phyloP scores from a whole-genome alignment of 176 grass and related monocot species.

The Carex scoparia region DNA sequence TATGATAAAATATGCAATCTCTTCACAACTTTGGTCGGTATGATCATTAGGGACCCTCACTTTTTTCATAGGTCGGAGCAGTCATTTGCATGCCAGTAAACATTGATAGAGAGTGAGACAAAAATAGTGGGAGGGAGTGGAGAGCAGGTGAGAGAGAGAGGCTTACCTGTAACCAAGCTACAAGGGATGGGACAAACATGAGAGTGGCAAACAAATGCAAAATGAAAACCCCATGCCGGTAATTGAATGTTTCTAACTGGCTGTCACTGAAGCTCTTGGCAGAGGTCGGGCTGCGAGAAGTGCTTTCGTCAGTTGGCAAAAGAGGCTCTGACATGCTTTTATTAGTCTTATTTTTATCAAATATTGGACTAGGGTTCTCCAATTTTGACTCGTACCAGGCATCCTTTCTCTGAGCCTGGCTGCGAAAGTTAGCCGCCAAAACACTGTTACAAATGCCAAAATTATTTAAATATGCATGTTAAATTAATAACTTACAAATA shows the following conservation, averaged over 20 bases:
- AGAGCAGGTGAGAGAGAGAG: neutral
- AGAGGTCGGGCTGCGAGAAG: conserved; percentile 44
- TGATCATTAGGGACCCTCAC: neutral
- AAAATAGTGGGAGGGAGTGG: too few relatives aligned
- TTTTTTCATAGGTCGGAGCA: neutral
- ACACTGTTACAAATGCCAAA: conserved; percentile 52
- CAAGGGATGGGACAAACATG: conserved; percentile 84
- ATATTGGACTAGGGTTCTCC: conserved; percentile 37
- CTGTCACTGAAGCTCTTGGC: conserved; percentile 82
- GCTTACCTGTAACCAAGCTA: conserved; percentile 87
- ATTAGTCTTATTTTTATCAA: conserved; percentile 35
- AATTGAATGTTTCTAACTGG: conserved; percentile 83
- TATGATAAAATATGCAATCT: neutral
- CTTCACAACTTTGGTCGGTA: neutral
- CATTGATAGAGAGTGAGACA: too few relatives aligned
- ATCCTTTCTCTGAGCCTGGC: conserved; percentile 64
- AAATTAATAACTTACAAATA: neutral
- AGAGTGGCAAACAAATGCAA: conserved; percentile 80
- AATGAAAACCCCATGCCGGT: conserved; percentile 60
- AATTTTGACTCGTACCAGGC: conserved; percentile 31
- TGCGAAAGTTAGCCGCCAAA: conserved; percentile 82
- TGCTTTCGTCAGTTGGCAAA: conserved; percentile 54
- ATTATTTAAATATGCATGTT: neutral
- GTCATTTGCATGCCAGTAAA: neutral
- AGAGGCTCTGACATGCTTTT: conserved; percentile 48